phyloP scores from a whole-genome alignment of 106 monocot species.

The Dendrobium catenatum region DNA sequence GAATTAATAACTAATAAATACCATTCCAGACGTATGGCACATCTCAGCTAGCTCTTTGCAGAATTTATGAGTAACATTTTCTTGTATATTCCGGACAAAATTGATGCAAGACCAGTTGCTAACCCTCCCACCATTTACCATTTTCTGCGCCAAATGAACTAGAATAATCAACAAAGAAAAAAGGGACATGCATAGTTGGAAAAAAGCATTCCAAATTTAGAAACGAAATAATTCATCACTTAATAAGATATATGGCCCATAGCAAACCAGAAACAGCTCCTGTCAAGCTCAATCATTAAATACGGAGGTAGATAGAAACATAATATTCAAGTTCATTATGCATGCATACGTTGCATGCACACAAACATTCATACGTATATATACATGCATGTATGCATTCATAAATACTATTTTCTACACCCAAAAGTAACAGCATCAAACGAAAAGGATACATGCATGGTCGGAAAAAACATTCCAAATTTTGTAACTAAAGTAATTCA shows the following conservation, averaged over 20 bases:
- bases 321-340: no score
- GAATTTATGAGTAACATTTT: constrained; percentile 29
- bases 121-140: constrained; percentile 56
- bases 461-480: neutral
- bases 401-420: constrained; percentile 45
- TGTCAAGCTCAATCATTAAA: no score
- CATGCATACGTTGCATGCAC: no score
- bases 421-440: neutral
- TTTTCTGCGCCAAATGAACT: constrained; percentile 32
- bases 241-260: no score
- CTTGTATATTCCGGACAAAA: constrained; percentile 43
- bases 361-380: no score
- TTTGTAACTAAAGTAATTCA: no score
- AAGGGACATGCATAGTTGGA: neutral
- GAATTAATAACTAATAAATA: neutral
- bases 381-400: no score
- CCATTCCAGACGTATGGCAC: constrained; percentile 53
- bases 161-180: neutral
- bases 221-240: no score
- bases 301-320: no score
- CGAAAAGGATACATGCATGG: neutral
- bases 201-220: neutral
- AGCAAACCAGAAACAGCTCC: no score
- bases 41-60: constrained; percentile 47
- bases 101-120: constrained; percentile 54